A percentile compares a stretch with the other conserved stretches of the same genome.
Conservation (phyloP, 2,329 filamentous ascomycete genomes). For the Botrytis cinerea region DNA sequence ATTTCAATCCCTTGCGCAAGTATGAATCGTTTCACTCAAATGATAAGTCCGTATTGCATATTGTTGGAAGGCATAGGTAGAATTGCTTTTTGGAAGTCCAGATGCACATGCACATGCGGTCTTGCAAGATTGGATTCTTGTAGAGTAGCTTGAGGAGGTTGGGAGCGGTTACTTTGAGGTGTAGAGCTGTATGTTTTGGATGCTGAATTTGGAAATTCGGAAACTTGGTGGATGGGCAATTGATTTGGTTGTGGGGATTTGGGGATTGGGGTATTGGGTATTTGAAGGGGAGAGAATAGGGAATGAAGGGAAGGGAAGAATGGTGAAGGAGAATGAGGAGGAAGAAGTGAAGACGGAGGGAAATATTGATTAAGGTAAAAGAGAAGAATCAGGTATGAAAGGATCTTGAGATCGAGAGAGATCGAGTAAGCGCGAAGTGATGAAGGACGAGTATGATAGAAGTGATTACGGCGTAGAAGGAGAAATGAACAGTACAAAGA, state of each 20-base stretch:
- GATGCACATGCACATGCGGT: no score
- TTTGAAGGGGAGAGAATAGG: neutral
- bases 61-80: neutral
- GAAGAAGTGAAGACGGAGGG: neutral
- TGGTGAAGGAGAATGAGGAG: neutral
- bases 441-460: neutral
- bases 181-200: neutral
- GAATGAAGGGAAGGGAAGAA: no score
- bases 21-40: rapidly evolving
- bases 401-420: neutral
- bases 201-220: neutral
- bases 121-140: no score
- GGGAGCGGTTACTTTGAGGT: no score
- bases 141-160: no score
- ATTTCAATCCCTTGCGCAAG: neutral
- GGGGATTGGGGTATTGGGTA: neutral
- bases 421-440: neutral
- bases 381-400: no score
- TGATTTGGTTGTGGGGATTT: neutral
- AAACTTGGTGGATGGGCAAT: neutral
- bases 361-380: no score
- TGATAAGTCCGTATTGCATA: neutral
- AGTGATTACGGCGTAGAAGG: neutral
- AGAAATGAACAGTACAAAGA: neutral
- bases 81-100: no score